phyloP scores from a whole-genome alignment of 2,329 filamentous ascomycete species.

The Colletotrichum sp. region DNA sequence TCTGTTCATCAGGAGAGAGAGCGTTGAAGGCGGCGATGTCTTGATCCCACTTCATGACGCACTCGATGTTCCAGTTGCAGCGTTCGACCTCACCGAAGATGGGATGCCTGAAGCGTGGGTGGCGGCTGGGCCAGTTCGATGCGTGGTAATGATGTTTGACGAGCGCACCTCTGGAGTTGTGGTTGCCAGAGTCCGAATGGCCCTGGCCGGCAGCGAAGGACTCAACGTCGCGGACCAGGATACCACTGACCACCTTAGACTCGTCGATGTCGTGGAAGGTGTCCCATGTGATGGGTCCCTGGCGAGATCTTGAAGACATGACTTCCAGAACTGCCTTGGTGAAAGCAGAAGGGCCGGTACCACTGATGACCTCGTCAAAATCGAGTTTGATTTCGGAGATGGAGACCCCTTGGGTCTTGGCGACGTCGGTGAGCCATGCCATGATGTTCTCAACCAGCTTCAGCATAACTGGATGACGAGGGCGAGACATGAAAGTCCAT shows the following conservation, averaged over 20 bases:
- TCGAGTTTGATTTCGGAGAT: conserved; percentile 68
- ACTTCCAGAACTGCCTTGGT: conserved; percentile 68
- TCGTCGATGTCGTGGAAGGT: conserved; percentile 69
- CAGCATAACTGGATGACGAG: conserved; percentile 71
- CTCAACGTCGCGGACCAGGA: conserved; percentile 73
- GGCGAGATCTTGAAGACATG: conserved; percentile 50
- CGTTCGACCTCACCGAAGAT: conserved; percentile 73
- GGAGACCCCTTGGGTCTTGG: conserved; percentile 60
- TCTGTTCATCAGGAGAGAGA: conserved; percentile 64
- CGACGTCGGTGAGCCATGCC: conserved; percentile 65
- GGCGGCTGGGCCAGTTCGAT: conserved; percentile 71
- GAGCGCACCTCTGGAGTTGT: conserved; percentile 67
- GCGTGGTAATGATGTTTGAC: conserved; percentile 80
- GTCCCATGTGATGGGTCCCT: conserved; percentile 59
- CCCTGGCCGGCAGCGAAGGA: conserved; percentile 76
- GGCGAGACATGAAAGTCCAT: conserved; percentile 77
- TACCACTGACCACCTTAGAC: conserved; percentile 66
- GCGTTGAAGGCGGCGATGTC: conserved; percentile 65
- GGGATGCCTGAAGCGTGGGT: conserved; percentile 71
- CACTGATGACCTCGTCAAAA: conserved; percentile 75
- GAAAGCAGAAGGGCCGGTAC: conserved; percentile 75
- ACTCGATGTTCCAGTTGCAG: conserved; percentile 72
- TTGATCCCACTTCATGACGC: conserved; percentile 69
- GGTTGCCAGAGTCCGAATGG: conserved; percentile 75
- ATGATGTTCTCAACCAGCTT: conserved; percentile 72